Percentiles rank a stretch among this genome's conserved stretches.
Conservation (phyloP, 805 yeast species). For the Monosporozyma unispora region DNA sequence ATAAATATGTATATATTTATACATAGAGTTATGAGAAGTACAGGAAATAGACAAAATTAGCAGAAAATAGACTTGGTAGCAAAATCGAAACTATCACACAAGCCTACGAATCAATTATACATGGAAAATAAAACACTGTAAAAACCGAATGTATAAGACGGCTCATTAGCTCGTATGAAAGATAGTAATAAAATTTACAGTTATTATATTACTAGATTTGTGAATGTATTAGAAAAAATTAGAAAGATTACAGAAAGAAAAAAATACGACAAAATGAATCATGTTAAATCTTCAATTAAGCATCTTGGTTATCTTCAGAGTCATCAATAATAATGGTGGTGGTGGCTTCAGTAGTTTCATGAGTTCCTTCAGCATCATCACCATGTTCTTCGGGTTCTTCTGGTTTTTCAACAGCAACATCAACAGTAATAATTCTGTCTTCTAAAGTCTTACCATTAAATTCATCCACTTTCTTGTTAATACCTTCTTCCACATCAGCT, state of each 20-base stretch:
- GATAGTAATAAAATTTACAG: neutral
- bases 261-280: neutral
- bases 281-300: neutral
- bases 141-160: neutral
- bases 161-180: neutral
- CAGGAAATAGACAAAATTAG: neutral
- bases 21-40: neutral
- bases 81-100: neutral
- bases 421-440: constrained; percentile 59
- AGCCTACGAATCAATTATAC: neutral
- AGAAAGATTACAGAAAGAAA: neutral
- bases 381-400: constrained; percentile 21
- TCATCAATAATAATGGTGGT: neutral
- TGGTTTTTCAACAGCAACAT: constrained; percentile 48
- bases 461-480: constrained; percentile 57
- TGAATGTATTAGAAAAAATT: neutral
- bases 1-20: neutral
- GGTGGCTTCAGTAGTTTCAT: neutral
- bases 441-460: constrained; percentile 58
- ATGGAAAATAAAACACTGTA: neutral
- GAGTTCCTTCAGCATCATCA: neutral
- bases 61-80: neutral
- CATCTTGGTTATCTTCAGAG: neutral
- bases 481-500: constrained; percentile 29
- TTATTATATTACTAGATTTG: neutral